A percentile compares a stretch with the other conserved stretches of the same genome.
Evolutionary conservation across 2,329 filamentous ascomycete species (phyloP).

Genomic region (Knoxdaviesia capensis): DNA sequence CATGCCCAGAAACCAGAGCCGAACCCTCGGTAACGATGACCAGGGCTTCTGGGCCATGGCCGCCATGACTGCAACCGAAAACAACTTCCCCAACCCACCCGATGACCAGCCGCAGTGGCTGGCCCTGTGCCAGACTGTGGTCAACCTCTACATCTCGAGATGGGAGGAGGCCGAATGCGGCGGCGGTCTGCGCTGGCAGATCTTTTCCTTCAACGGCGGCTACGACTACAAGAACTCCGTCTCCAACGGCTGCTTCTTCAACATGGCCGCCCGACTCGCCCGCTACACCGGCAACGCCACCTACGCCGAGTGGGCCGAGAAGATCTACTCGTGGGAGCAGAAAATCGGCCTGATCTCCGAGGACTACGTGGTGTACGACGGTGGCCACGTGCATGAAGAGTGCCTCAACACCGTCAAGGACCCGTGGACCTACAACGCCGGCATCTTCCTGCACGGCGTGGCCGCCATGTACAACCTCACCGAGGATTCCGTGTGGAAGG

Average conservation of each 20-base stretch:
- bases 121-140: constrained; percentile 58
- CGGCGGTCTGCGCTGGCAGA: constrained; percentile 72
- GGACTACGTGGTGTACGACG: constrained; percentile 34
- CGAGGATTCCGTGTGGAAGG: constrained; percentile 28
- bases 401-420: constrained; percentile 31
- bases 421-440: constrained; percentile 47
- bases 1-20: constrained; percentile 47
- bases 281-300: constrained; percentile 62
- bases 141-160: constrained; percentile 53
- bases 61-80: constrained; percentile 59
- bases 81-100: constrained; percentile 50
- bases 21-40: constrained; percentile 48
- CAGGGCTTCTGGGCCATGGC: constrained; percentile 77
- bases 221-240: constrained; percentile 50
- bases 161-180: constrained; percentile 47
- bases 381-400: constrained; percentile 16
- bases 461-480: constrained; percentile 46
- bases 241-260: constrained; percentile 51
- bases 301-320: constrained; percentile 57
- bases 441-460: constrained; percentile 40
- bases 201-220: constrained; percentile 58
- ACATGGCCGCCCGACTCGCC: constrained; percentile 49
- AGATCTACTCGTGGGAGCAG: constrained; percentile 45
- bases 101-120: constrained; percentile 50
- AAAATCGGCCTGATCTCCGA: constrained; percentile 32